These are phyloP conservation scores for Daldinia caldariorum DNA, from an alignment of 495 filamentous ascomycete species.

Conservation along the genomic window DNA sequence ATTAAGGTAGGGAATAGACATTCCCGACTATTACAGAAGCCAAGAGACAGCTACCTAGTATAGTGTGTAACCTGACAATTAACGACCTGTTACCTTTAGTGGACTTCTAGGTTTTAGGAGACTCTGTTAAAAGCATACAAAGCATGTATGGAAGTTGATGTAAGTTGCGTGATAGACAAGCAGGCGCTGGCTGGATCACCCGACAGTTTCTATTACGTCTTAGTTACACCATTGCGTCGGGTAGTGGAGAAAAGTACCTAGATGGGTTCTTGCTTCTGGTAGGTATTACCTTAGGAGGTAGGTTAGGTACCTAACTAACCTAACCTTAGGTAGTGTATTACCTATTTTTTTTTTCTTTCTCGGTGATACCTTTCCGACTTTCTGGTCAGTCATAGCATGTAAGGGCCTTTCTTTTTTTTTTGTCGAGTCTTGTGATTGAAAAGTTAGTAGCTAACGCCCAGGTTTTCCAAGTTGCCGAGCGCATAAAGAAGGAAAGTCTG, in stretches of 20 bases:
- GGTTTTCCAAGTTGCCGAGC: no score
- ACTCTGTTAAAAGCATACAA: no score
- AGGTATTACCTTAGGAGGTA: no score
- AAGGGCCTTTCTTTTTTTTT: slow-evolving; percentile 3
- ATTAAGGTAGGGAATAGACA: no score
- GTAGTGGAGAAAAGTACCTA: slow-evolving; percentile 18
- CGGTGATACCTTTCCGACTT: not conserved
- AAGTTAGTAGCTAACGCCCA: not conserved
- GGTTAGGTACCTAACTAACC: no score
- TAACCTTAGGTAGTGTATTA: no score
- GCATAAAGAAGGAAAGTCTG: no score
- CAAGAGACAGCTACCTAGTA: slow-evolving; percentile 4
- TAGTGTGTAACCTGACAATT: not conserved
- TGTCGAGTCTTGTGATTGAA: slow-evolving; percentile 3
- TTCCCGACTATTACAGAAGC: slow-evolving; percentile 26
- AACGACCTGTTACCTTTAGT: no score
- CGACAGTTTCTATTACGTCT: slow-evolving; percentile 49
- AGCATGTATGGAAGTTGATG: no score
- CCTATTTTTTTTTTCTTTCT: not conserved
- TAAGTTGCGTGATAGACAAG: not conserved
- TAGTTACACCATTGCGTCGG: slow-evolving; percentile 43
- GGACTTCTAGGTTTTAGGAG: no score
- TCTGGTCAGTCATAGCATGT: not conserved
- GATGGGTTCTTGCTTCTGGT: not conserved
- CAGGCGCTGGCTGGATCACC: slow-evolving; percentile 12